phyloP scores from a whole-genome alignment of 2,329 filamentous ascomycete species.

The Tolypocladium capitatum region DNA sequence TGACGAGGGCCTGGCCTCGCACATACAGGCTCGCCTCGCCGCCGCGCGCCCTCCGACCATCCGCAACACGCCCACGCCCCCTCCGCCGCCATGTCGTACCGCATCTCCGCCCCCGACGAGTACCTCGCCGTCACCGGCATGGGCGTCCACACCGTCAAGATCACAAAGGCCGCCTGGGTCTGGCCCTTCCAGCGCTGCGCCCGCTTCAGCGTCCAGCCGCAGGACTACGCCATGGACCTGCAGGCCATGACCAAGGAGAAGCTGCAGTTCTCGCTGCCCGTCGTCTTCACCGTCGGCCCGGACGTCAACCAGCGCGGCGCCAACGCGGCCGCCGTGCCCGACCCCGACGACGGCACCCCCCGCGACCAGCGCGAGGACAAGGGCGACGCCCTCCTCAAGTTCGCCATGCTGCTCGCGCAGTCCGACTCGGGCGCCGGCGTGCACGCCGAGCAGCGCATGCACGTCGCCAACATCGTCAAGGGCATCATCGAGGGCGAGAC shows the following conservation, averaged over 20 bases:
- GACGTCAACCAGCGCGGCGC: conserved; percentile 50
- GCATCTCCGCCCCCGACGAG: conserved; percentile 61
- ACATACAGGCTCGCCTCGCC: not conserved
- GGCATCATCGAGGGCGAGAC: conserved; percentile 86
- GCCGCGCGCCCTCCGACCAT: not conserved
- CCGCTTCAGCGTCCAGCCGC: conserved; percentile 54
- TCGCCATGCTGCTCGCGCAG: conserved; percentile 66
- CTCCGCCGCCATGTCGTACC: conserved; percentile 40
- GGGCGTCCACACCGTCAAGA: conserved; percentile 59
- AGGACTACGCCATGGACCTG: conserved; percentile 70
- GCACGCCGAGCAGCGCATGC: conserved; percentile 30
- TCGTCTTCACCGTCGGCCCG: conserved; percentile 77
- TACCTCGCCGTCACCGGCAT: conserved; percentile 82
- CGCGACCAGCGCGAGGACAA: conserved; percentile 31
- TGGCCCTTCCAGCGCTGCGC: conserved; percentile 56
- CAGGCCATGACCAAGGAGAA: conserved; percentile 88
- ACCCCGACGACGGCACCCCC: conserved; percentile 4
- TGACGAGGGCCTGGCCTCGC: not conserved
- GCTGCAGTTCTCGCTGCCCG: conserved; percentile 66
- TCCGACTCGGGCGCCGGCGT: conserved; percentile 30
- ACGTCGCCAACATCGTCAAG: conserved; percentile 76
- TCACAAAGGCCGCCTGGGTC: conserved; percentile 65
- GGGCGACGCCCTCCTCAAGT: conserved; percentile 60
- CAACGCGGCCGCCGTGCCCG: conserved; percentile 16
- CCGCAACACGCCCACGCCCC: not conserved